Evolutionary conservation across 352 stramenopile species (phyloP).

Genomic region (Pythium sukuiense): DNA sequence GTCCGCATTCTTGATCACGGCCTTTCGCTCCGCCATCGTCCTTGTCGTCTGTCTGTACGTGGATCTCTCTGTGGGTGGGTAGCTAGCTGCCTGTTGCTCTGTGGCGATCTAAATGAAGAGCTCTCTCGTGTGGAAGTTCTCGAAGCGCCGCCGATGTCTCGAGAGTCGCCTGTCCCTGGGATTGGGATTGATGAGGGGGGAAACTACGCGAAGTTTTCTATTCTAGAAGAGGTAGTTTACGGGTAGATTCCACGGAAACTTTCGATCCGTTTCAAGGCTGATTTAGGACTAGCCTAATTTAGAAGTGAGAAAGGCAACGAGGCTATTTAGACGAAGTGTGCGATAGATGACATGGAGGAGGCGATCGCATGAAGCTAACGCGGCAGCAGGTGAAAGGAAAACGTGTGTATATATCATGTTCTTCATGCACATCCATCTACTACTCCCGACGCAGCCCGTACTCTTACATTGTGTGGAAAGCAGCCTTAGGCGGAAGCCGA

Average conservation of each 20-base stretch:
- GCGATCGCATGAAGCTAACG: too few species aligned
- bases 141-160: neutral
- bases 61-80: neutral
- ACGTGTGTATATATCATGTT: neutral
- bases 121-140: neutral
- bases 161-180: neutral
- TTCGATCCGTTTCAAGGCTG: constrained; percentile 3
- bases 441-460: neutral
- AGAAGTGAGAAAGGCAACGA: neutral
- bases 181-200: neutral
- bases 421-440: constrained; percentile 3
- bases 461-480: constrained; percentile 41
- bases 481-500: constrained; percentile 10
- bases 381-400: neutral
- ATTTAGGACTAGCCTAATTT: neutral
- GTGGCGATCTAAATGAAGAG: constrained; percentile 4
- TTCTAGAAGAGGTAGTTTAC: constrained; percentile 12
- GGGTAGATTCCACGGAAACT: neutral
- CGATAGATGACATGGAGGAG: too few species aligned
- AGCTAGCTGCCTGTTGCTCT: neutral
- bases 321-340: neutral
- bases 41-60: neutral
- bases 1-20: constrained; percentile 99
- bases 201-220: constrained; percentile 8
- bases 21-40: constrained; percentile 93